Conservation (phyloP, 306 rosid species). For the Alnus rubra region DNA sequence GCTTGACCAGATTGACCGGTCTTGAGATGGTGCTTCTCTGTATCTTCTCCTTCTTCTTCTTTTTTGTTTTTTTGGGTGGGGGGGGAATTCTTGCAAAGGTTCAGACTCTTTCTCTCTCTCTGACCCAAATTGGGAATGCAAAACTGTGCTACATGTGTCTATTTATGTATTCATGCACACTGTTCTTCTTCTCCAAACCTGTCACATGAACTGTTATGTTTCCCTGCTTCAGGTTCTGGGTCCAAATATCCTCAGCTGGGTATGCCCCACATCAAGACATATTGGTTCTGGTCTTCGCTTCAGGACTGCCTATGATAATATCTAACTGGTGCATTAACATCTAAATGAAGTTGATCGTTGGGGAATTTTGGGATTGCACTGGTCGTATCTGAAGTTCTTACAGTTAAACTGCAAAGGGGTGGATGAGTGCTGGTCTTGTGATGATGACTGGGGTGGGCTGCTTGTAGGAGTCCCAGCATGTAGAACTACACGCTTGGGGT, state of each 20-base stretch:
- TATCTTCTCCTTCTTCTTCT: background rate
- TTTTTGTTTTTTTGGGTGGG: no score
- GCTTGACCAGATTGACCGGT: background rate
- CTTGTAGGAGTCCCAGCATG: slow-evolving; percentile 13
- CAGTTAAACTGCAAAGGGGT: slow-evolving; percentile 27
- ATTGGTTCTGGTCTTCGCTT: slow-evolving; percentile 80
- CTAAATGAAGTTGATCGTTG: slow-evolving; percentile 40
- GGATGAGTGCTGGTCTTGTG: slow-evolving; percentile 28
- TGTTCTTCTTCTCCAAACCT: background rate
- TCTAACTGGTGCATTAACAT: slow-evolving; percentile 40
- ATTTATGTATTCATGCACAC: background rate
- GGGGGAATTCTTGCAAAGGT: background rate
- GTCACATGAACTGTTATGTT: slow-evolving; percentile 21
- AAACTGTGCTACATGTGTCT: background rate
- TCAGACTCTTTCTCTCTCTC: background rate
- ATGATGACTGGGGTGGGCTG: slow-evolving; percentile 30
- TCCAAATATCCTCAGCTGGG: slow-evolving; percentile 72
- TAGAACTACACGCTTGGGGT: slow-evolving; percentile 24
- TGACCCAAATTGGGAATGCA: background rate
- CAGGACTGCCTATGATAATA: slow-evolving; percentile 49
- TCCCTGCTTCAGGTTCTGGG: slow-evolving; percentile 73
- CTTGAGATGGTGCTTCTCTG: background rate
- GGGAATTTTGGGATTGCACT: slow-evolving; percentile 24
- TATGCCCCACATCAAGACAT: slow-evolving; percentile 65
- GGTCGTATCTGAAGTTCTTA: slow-evolving; percentile 28